Evolutionary conservation across 2,329 filamentous ascomycete species (phyloP), one percentile per base, ranked within the genome.

Genomic region (Trichoderma pleuroti): DNA sequence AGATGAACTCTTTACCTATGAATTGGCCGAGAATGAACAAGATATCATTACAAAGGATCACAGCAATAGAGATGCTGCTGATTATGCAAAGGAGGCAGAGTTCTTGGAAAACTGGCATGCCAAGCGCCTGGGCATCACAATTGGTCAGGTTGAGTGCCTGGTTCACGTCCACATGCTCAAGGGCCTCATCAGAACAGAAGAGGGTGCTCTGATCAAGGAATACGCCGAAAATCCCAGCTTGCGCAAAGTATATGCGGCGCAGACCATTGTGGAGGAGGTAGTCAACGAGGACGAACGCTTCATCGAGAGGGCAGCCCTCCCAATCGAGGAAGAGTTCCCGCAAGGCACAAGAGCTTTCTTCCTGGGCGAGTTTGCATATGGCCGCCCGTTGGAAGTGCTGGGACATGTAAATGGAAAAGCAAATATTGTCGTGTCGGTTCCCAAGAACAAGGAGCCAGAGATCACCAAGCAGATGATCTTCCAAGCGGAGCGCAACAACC

Each of bases 131-230:
- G 97, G 93, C 59, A 93, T 97, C 78, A 87, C 94, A 64, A 94
- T 94, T 73, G 94, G 95, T 54, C 84, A 90, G 26, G 93, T 98
- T 7, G 95, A 99, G 77, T 93, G 94, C 28, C 85, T 98, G 75
- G 89, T 98, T 34, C 92, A 97, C 73, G 94, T 99, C 46, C 92
- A 98, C 75, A 96, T 97, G 87, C 88, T 99, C 68, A 97, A 93
- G 80, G 96, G 97, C 26, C 85, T 99, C 73, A 87, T 87, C 76
- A 98, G 97, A 85, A 97, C 92, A 0, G 94, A 98, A 72, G 91
- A 95, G 42, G 96, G 96, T 57, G 93, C 95, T 12, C 92, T 94
- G 3, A 83, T 98, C 76, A 99, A 99, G 82, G 93, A 98, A 77
- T 99, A 97, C 78, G 94, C 90, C 21, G 88, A 92, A 65, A 92